Percentiles rank a stretch among this genome's conserved stretches.
These are phyloP conservation scores for Cephalotrichum gorgonifer DNA, from an alignment of 2,329 filamentous ascomycete genomes.

Conservation along the genomic window DNA sequence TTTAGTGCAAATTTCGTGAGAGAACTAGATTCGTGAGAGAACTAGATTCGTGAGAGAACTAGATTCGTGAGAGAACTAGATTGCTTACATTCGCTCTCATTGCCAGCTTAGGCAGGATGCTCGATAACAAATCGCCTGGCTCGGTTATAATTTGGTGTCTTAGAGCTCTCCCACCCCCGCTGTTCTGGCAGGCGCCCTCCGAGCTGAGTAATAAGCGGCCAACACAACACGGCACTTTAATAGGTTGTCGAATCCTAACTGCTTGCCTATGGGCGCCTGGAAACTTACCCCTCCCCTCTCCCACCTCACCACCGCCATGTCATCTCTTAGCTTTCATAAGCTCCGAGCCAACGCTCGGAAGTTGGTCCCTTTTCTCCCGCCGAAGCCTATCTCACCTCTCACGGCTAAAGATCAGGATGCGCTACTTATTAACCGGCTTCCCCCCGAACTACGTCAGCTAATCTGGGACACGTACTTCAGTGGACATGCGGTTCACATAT, in stretches of 20 bases:
- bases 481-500: constrained; percentile 9
- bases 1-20: too few species aligned
- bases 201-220: too few species aligned
- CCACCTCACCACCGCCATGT: constrained; percentile 2
- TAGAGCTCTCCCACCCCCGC: too few species aligned
- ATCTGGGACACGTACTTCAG: constrained; percentile 10
- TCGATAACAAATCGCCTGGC: too few species aligned
- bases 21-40: too few species aligned
- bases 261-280: background rate
- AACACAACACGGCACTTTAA: too few species aligned
- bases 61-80: too few species aligned
- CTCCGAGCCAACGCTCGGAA: constrained; percentile 8
- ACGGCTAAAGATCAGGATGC: constrained; percentile 8
- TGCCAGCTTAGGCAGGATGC: too few species aligned
- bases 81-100: too few species aligned
- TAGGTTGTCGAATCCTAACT: background rate
- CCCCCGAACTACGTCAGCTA: constrained; percentile 9
- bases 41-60: too few species aligned
- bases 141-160: too few species aligned
- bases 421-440: constrained; percentile 8
- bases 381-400: constrained; percentile 9
- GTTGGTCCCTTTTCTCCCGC: constrained; percentile 9
- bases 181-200: too few species aligned
- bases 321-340: constrained; percentile 6
- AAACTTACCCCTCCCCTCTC: background rate